Evolutionary conservation across 202 grass and related monocot genomes (phyloP), one percentile per base, ranked within the genome.

Genomic region (Bolboschoenoplectus hybrid): DNA sequence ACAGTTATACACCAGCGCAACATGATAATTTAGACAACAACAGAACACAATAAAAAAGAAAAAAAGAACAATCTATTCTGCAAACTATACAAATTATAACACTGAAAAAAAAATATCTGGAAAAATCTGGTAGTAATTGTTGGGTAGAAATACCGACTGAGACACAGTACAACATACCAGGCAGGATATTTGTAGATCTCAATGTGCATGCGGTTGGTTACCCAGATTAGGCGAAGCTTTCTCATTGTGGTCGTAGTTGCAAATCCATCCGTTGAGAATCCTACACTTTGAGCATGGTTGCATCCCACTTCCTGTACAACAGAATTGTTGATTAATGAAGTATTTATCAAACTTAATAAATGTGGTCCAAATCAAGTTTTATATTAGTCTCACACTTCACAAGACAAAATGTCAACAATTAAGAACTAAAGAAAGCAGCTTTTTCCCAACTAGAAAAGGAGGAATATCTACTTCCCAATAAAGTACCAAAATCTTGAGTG

Each of bases 111-210:
- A 61, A 20, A 61, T 19, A 61, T 19, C 13, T 32, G 7, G 32
- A 74, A 50, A 8, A 51, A 38, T 38, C 35, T n/a, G 51, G 74
- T 57, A 79, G 8, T 71, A 71, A 71, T 7, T 71, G 16, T 40
- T 46, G 16, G 9, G 13, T 64, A 53, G 19, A 77, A 55, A 4
- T 36, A 79, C 43, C 51, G 26, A 19, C 11, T 51, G 32, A 41
- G 13, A 69, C 14, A 19, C 26, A 26, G 14, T 4, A 72, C 13
- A 88, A 87, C 69, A 83, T 90, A 99, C 97, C 97, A 99, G 73
- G 89, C 93, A 35, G 90, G 97, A 68, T 99, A 99, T 63, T 96
- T 94, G 88, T 99, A 94, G 64, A 99, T 92, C 89, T 99, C 97
- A 88, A 99, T 99, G 74, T 99, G 97, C 93, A 99, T 99, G 80